Base-by-base conservation (phyloP, 352 stramenopile genomes). In the Pythium biforme region DNA sequence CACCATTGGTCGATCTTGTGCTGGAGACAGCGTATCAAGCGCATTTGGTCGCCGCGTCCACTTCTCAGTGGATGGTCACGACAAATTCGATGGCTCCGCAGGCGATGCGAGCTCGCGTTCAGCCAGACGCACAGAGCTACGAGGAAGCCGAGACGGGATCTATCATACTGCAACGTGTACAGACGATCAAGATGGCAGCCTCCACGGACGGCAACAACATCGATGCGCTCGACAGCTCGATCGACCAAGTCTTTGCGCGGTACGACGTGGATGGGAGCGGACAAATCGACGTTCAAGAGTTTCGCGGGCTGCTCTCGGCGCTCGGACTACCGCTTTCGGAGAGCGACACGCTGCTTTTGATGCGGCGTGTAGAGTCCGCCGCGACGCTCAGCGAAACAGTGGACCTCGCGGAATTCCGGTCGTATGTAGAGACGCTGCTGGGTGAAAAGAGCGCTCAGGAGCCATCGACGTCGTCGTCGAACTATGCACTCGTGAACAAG, bases 281-380 rank as follows among this genome's bases (percentile, higher is more conserved):
- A 15, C 68, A 70, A 29, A 87, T 92, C 17, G 83, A 92, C 11
- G 53, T 68, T 8, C 58, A 66, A 20, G 83, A 92, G 57, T 92
- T 92, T 53, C 37, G 61, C 0, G 39, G 70, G 0, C 64, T 90
- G 15, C 51, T 89, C 3, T 40, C 57, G 2, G 31, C 65, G 0
- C 57, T 92, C 3, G 83, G 83, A 14, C 65, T 92, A n/a, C 64
- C 76, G 8, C 48, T 86, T 7, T 66, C 66, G 17, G 55, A 49
- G 14, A 40, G 62, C 12, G 80, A 90, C 40, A 55, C 72, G 7
- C 33, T 55, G 9, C 45, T 92, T 1, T 46, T 92, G 5, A 83
- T 90, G 75, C 70, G 72, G 6, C 69, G 80, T 2, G 65, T 89
- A 2, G 70, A 76, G 17, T 62, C 66, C 6, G 45, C 55, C 5